phyloP scores from a whole-genome alignment of 78 protist genomes.

The Tieghemostelium lacteum region DNA sequence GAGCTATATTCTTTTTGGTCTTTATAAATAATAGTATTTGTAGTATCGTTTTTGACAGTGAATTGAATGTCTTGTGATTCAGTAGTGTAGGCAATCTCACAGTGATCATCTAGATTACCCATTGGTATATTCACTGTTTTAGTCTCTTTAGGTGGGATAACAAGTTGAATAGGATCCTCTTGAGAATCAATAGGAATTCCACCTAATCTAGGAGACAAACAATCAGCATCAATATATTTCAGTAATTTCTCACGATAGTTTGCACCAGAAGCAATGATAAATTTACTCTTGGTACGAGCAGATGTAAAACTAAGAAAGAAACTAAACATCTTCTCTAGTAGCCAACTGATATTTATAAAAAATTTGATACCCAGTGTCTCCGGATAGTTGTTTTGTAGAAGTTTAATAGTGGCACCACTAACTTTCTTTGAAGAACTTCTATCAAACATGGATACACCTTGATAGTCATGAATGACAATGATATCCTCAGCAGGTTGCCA shows the following conservation, averaged over 20 bases:
- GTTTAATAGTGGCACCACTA: too few species aligned
- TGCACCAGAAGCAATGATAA: slow-evolving; percentile 10
- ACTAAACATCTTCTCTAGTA: slow-evolving; percentile 1
- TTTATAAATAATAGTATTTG: neutral
- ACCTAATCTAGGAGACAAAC: slow-evolving; percentile 7
- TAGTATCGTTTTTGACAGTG: neutral
- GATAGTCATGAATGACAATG: slow-evolving; percentile 56
- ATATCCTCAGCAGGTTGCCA: slow-evolving; percentile 19
- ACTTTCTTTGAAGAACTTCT: slow-evolving; percentile 16
- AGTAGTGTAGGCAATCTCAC: neutral
- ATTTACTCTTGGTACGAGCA: slow-evolving; percentile 51
- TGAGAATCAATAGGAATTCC: slow-evolving; percentile 1
- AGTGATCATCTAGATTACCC: neutral
- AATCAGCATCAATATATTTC: slow-evolving; percentile 17
- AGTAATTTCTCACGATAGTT: slow-evolving; percentile 24
- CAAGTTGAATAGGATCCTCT: neutral
- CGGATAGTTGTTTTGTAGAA: slow-evolving; percentile 56
- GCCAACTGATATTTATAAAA: slow-evolving; percentile 46
- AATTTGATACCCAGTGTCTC: slow-evolving; percentile 41
- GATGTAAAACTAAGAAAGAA: slow-evolving; percentile 17
- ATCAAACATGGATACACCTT: slow-evolving; percentile 44
- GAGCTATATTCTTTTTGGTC: slow-evolving; percentile 44
- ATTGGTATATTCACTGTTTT: slow-evolving; percentile 2
- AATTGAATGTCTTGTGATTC: neutral
- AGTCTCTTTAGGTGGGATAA: neutral